Base-by-base conservation (phyloP, 495 filamentous ascomycete genomes). In the Xylaria venustula region DNA sequence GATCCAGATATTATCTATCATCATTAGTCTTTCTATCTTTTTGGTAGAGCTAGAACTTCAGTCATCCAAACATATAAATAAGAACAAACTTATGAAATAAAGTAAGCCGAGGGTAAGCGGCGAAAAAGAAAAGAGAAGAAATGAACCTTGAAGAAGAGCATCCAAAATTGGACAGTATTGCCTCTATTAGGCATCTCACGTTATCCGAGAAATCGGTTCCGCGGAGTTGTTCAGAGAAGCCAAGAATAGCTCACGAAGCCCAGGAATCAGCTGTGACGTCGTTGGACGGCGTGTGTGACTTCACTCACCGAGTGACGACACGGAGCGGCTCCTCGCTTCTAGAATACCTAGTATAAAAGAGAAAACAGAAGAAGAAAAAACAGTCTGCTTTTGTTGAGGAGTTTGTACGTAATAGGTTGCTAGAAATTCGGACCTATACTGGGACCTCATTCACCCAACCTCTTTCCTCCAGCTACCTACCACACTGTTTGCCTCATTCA, bases 351-450 rank as follows among this genome's bases (percentile, higher is more conserved):
- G n/a, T n/a, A n/a, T 34, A 34, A 40, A 40, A 40, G 37, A 7
- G 14, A 40, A 40, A 7, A 15, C 20, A 41, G 6, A 1, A 8
- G 14, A 22, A 3, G 47, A 45, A 17, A 26, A 34, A 42, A 20
- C 19, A 50, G 7, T 45, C 1, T 11, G 1, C 4, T 36, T 36
- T 25, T 62, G 58, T 62, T 67, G 61, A 45, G 34, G 65, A 63
- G 60, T 50, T 71, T 69, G 68, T 71, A 71, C 68, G 68, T 71
- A 71, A 71, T 71, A 69, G 68, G 57, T 53, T 34, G 48, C 28
- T 50, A 9, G 30, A 9, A n/a, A 50, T 50, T 20, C 36, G 36
- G 51, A n/a, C 32, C 53, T 55, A n/a, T 30, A 54, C 17, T 41
- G 17, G 17, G 17, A 20, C 51, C 51, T 37, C 41, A 34, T n/a